A percentile compares a stretch with the other conserved stretches of the same genome.
Conservation (phyloP, 805 yeast genomes). For the Hanseniaspora hatyaiensis region DNA sequence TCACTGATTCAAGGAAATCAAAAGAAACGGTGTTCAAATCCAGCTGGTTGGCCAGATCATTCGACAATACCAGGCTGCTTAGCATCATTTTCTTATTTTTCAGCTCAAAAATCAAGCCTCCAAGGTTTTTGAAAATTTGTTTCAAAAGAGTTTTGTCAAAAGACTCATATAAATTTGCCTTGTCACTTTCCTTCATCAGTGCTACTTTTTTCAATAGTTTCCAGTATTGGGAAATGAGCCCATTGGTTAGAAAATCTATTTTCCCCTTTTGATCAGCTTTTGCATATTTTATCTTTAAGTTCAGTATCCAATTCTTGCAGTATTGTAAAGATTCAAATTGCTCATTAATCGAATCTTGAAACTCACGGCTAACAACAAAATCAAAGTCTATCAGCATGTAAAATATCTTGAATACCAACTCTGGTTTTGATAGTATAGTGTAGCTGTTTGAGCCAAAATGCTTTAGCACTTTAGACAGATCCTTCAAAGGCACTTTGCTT, state of each 20-base stretch:
- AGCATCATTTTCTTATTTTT: slow-evolving; percentile 30
- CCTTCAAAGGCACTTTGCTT: neutral
- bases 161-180: slow-evolving; percentile 16
- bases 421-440: slow-evolving; percentile 38
- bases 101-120: slow-evolving; percentile 59
- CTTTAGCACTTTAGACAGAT: slow-evolving; percentile 1
- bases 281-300: neutral
- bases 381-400: slow-evolving; percentile 49
- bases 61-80: slow-evolving; percentile 49
- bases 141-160: slow-evolving; percentile 27
- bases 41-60: slow-evolving; percentile 69
- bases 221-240: slow-evolving; percentile 35
- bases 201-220: slow-evolving; percentile 23
- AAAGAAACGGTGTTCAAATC: slow-evolving; percentile 60
- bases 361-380: slow-evolving; percentile 21
- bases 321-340: slow-evolving; percentile 12
- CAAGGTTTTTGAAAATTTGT: slow-evolving; percentile 59
- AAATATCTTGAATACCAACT: slow-evolving; percentile 55
- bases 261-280: slow-evolving; percentile 5
- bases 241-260: slow-evolving; percentile 5
- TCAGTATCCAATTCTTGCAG: slow-evolving; percentile 10
- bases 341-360: neutral
- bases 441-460: slow-evolving; percentile 18
- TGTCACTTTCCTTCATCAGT: slow-evolving; percentile 23
- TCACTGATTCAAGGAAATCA: slow-evolving; percentile 81